Conservation (phyloP, 2,329 filamentous ascomycete genomes). For the Cladosporium phlei region DNA sequence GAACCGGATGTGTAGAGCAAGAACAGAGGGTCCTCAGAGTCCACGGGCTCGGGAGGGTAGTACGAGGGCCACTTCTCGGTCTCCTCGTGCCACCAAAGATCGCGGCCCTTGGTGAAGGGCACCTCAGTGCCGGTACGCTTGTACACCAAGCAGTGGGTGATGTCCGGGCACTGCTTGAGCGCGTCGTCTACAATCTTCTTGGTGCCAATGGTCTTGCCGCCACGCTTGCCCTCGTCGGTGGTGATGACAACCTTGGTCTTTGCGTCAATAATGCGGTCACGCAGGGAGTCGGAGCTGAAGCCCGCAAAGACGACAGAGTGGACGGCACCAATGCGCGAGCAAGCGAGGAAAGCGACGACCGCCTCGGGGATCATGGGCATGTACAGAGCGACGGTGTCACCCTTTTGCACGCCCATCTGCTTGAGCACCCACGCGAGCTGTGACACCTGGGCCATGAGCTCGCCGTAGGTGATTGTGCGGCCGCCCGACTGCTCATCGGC, state of each 20-base stretch:
- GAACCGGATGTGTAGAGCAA: conserved; percentile 96
- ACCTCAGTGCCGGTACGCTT: conserved; percentile 92
- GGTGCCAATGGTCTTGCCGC: conserved; percentile 93
- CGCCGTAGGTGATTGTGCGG: conserved; percentile 84
- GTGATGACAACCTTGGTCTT: conserved; percentile 93
- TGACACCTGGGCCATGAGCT: conserved; percentile 89
- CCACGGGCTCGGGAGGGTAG: conserved; percentile 81
- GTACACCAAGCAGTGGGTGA: conserved; percentile 81
- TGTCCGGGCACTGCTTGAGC: conserved; percentile 88
- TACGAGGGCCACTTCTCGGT: conserved; percentile 94
- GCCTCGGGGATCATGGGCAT: conserved; percentile 98
- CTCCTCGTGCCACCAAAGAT: conserved; percentile 99
- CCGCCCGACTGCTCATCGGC: conserved; percentile 85
- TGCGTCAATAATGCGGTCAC: conserved; percentile 89
- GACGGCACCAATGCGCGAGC: conserved; percentile 84
- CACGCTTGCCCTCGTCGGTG: conserved; percentile 94
- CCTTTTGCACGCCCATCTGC: conserved; percentile 94
- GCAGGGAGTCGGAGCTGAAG: conserved; percentile 92
- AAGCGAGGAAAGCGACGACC: conserved; percentile 83
- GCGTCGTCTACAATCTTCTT: conserved; percentile 99
- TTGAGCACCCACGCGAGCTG: conserved; percentile 82
- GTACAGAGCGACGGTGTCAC: conserved; percentile 95
- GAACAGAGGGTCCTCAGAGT: conserved; percentile 93
- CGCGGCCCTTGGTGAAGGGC: conserved; percentile 81
- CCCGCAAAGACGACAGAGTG: conserved; percentile 98